Evolutionary conservation across 108 stramenopile genomes (phyloP), one percentile per base, ranked within the genome.

Genomic region (Cyclotella choctawhatcheeana): DNA sequence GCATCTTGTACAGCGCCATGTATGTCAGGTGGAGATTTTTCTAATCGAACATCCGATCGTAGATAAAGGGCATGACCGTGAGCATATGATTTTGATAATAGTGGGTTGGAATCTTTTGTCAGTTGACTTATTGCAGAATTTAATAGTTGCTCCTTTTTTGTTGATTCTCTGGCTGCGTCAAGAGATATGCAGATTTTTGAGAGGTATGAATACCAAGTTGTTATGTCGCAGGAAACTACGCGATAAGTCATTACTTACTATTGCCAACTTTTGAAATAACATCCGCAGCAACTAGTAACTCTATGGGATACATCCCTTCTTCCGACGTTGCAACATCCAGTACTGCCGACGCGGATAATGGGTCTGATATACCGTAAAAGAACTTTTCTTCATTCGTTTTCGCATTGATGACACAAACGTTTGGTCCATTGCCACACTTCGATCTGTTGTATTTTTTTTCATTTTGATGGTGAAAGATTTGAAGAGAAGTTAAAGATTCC

Each of bases 351-450:
- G 81, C 81, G 2, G 76, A 65, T 10, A 55, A 59, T 20, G 76
- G 55, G 60, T 73, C 71, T 27, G 70, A 62, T 3, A 82, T 47
- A 50, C 71, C 51, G 44, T 58, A 66, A 35, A 55, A 82, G 24
- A 77, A 17, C 64, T 75, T 68, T 65, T 82, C 81, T 60, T 72
- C 37, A 58, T 34, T 56, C 16, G 48, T 40, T 44, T 51, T 47
- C 30, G n/a, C n/a, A n/a, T 58, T 63, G 13, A 72, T 69, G 8
- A 67, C 76, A 14, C 43, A 69, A 22, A 82, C 34, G 44, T 82
- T 82, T 51, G 81, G 81, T 22, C 81, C 81, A 32, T 76, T 71
- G 20, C 71, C 81, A 73, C 81, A 81, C 32, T 81, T 75, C 17
- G 80, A 77, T 58, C 59, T 60, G 20, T 2, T 24, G 20, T 20